Conservation (phyloP, 2,329 filamentous ascomycete genomes). For the Chaetomium olivaceum region DNA sequence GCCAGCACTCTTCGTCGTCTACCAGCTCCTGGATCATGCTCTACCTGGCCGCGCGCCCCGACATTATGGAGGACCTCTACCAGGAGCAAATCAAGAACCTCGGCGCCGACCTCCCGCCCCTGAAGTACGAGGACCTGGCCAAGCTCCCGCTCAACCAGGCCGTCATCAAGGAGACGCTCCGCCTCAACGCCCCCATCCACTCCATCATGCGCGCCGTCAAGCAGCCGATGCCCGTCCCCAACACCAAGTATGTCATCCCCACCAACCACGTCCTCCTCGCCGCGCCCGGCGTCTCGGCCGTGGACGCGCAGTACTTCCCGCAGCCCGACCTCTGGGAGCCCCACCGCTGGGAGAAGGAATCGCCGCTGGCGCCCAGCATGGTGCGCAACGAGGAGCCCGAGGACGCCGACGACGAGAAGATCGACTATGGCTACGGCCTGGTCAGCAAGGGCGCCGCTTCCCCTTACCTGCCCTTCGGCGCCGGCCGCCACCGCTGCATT, state of each 20-base stretch:
- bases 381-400: slow-evolving; percentile 43
- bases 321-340: slow-evolving; percentile 84
- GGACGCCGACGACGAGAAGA: slow-evolving; percentile 67
- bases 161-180: slow-evolving; percentile 88
- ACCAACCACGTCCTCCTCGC: slow-evolving; percentile 78
- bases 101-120: slow-evolving; percentile 70
- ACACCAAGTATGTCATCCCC: slow-evolving; percentile 80
- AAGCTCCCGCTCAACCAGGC: slow-evolving; percentile 80
- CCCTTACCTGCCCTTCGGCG: slow-evolving; percentile 92
- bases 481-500: slow-evolving; percentile 90
- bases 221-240: slow-evolving; percentile 78
- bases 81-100: slow-evolving; percentile 74
- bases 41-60: slow-evolving; percentile 68
- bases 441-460: slow-evolving; percentile 88
- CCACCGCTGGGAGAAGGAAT: slow-evolving; percentile 79
- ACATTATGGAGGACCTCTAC: slow-evolving; percentile 70
- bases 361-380: slow-evolving; percentile 54
- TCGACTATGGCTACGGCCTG: slow-evolving; percentile 91
- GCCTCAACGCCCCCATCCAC: slow-evolving; percentile 90
- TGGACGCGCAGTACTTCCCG: slow-evolving; percentile 74
- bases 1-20: slow-evolving; percentile 77
- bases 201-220: slow-evolving; percentile 93
- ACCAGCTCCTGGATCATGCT: slow-evolving; percentile 78
- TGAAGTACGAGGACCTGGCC: slow-evolving; percentile 75
- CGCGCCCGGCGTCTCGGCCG: slow-evolving; percentile 78